A percentile compares a stretch with the other conserved stretches of the same genome.
phyloP scores from a whole-genome alignment of 805 yeast species.

The Henningerozyma blattae region DNA sequence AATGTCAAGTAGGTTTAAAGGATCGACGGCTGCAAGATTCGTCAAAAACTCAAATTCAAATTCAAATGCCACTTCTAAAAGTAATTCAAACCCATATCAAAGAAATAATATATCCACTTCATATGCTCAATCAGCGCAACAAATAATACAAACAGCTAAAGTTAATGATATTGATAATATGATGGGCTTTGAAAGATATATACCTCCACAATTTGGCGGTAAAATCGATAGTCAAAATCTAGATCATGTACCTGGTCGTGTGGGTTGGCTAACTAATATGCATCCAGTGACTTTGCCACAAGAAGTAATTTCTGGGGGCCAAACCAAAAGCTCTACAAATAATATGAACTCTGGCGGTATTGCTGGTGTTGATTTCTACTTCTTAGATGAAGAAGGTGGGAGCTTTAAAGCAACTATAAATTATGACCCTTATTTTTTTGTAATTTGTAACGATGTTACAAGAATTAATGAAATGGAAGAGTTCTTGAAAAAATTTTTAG shows the following conservation, averaged over 20 bases:
- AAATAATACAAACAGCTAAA: slow-evolving; percentile 41
- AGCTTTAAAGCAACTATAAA: slow-evolving; percentile 76
- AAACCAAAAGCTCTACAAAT: slow-evolving; percentile 4
- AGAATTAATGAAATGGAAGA: slow-evolving; percentile 68
- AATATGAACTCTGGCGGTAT: slow-evolving; percentile 32
- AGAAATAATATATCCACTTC: no score
- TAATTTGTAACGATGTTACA: slow-evolving; percentile 40
- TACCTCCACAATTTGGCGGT: slow-evolving; percentile 41
- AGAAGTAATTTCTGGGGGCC: slow-evolving; percentile 19
- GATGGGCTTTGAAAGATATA: slow-evolving; percentile 86
- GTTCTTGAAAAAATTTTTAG: slow-evolving; percentile 55
- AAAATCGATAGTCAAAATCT: slow-evolving; percentile 6
- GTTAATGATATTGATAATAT: slow-evolving; percentile 60
- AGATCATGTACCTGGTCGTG: slow-evolving; percentile 17
- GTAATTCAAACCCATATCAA: slow-evolving; percentile 8
- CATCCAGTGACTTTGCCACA: slow-evolving; percentile 69
- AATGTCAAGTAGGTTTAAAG: slow-evolving; percentile 26
- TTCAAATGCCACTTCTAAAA: slow-evolving; percentile 1
- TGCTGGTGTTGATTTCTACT: slow-evolving; percentile 89
- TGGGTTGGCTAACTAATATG: slow-evolving; percentile 92
- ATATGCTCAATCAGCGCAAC: slow-evolving; percentile 24
- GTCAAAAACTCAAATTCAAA: slow-evolving; percentile 27
- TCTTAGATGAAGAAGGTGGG: slow-evolving; percentile 94
- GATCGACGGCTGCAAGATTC: slow-evolving; percentile 41
- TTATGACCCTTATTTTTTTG: slow-evolving; percentile 78